Evolutionary conservation across 129 eudicot genomes (phyloP).

Genomic region (Chrysanthemum makinoi): DNA sequence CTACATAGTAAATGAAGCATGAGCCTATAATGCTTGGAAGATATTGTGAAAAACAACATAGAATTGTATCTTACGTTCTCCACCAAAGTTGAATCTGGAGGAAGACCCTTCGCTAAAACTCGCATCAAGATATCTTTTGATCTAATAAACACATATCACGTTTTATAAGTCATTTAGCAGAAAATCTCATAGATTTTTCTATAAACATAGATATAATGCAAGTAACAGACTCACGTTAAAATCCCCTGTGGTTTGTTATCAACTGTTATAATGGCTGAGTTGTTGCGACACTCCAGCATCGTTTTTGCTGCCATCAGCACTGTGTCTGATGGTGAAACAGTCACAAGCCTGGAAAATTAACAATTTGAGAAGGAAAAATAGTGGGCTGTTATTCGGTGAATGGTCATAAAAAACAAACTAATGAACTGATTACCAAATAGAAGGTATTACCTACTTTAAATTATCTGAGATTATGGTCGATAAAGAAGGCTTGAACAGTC

Average conservation of each 20-base stretch:
- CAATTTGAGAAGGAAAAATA: not conserved
- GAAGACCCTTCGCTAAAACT: slow-evolving; percentile 75
- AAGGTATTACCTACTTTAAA: slow-evolving; percentile 96
- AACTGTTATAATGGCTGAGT: slow-evolving; percentile 82
- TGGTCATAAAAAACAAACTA: not conserved
- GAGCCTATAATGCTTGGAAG: not conserved
- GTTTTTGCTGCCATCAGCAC: slow-evolving; percentile 80
- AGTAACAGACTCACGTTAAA: slow-evolving; percentile 61
- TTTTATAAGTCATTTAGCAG: slow-evolving; percentile 13
- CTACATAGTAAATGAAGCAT: slow-evolving; percentile 35
- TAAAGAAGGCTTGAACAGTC: slow-evolving; percentile 83
- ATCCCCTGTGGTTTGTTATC: slow-evolving; percentile 88
- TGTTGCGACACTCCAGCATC: slow-evolving; percentile 67
- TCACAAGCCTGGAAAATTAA: slow-evolving; percentile 60
- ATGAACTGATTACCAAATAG: slow-evolving; percentile 20
- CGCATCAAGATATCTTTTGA: slow-evolving; percentile 92
- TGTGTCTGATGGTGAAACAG: slow-evolving; percentile 80
- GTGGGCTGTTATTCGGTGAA: not conserved
- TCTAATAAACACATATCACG: slow-evolving; percentile 33
- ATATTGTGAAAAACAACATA: not conserved
- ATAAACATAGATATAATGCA: not conserved
- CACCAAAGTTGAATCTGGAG: slow-evolving; percentile 76
- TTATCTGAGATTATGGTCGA: slow-evolving; percentile 81
- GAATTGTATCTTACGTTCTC: slow-evolving; percentile 57
- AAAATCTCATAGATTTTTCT: not conserved